Evolutionary conservation across 441 rosid species (phyloP).

Genomic region (Syzygium malaccense): DNA sequence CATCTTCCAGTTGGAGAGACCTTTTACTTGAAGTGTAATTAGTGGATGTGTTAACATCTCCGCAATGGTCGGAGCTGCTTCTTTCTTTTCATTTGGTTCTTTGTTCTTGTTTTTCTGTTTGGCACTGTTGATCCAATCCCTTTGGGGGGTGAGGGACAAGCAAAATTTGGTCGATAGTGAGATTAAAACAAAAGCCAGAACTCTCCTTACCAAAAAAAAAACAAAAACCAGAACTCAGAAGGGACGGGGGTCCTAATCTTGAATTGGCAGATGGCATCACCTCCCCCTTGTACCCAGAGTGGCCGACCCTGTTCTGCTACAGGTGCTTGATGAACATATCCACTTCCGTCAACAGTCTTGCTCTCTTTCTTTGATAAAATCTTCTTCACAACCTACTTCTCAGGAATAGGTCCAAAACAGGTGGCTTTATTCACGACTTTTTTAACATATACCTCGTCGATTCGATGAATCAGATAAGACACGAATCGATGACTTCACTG

Average conservation of each 20-base stretch:
- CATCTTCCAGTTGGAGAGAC: neutral
- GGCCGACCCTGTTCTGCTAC: neutral
- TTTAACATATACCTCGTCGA: neutral
- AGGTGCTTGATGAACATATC: neutral
- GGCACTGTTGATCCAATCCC: neutral
- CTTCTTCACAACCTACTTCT: neutral
- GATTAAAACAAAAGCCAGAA: neutral
- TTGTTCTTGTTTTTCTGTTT: neutral
- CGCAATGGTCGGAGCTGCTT: neutral
- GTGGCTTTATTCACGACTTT: neutral
- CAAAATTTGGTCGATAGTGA: neutral
- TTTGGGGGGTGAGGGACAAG: neutral
- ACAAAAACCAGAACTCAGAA: neutral
- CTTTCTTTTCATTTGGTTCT: neutral
- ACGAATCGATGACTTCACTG: neutral
- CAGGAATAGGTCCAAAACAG: neutral
- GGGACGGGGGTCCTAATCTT: neutral
- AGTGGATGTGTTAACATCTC: neutral
- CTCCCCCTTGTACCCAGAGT: neutral
- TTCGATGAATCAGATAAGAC: neutral
- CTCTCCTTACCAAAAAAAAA: too few relatives aligned
- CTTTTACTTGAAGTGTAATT: neutral
- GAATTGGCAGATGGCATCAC: neutral
- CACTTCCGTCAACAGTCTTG: neutral
- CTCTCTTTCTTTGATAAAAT: neutral